Evolutionary conservation across 2,329 filamentous ascomycete genomes (phyloP).

Genomic region (Fusarium metavorans): DNA sequence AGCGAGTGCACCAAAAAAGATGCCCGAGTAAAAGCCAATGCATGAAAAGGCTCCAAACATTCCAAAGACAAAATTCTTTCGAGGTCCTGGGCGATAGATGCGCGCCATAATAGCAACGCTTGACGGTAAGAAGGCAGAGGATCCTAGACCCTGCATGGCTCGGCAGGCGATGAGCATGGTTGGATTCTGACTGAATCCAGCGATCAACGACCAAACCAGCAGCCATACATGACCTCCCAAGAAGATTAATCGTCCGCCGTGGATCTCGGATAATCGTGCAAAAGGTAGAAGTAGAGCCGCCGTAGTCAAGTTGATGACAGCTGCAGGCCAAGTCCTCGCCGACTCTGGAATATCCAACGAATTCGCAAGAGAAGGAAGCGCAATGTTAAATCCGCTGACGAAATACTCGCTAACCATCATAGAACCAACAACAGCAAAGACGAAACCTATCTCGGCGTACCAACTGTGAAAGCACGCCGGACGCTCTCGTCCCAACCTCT

Average conservation of each 20-base stretch:
- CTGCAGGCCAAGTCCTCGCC: conserved; percentile 74
- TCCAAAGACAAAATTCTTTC: conserved; percentile 76
- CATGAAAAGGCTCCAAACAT: conserved; percentile 70
- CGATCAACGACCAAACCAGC: conserved; percentile 74
- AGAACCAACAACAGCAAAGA: conserved; percentile 71
- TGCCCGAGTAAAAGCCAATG: conserved; percentile 72
- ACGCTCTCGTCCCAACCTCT: conserved; percentile 72
- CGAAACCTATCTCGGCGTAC: conserved; percentile 71
- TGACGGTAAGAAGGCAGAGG: conserved; percentile 76
- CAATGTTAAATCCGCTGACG: conserved; percentile 80
- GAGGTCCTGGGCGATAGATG: conserved; percentile 76
- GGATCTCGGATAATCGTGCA: conserved; percentile 71
- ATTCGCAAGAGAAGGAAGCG: conserved; percentile 73
- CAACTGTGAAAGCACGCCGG: conserved; percentile 66
- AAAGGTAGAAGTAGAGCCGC: conserved; percentile 71
- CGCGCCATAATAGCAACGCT: conserved; percentile 78
- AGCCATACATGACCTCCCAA: conserved; percentile 73
- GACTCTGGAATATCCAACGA: conserved; percentile 73
- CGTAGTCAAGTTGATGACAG: conserved; percentile 69
- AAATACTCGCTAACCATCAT: conserved; percentile 79
- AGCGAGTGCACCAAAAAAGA: conserved; percentile 74
- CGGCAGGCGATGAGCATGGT: conserved; percentile 79
- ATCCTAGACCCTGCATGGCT: conserved; percentile 78
- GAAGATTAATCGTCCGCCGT: conserved; percentile 72
- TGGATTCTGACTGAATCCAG: conserved; percentile 74